These are phyloP conservation scores for Penicillium digitatum DNA, from an alignment of 2,329 filamentous ascomycete genomes.

Conservation along the genomic window DNA sequence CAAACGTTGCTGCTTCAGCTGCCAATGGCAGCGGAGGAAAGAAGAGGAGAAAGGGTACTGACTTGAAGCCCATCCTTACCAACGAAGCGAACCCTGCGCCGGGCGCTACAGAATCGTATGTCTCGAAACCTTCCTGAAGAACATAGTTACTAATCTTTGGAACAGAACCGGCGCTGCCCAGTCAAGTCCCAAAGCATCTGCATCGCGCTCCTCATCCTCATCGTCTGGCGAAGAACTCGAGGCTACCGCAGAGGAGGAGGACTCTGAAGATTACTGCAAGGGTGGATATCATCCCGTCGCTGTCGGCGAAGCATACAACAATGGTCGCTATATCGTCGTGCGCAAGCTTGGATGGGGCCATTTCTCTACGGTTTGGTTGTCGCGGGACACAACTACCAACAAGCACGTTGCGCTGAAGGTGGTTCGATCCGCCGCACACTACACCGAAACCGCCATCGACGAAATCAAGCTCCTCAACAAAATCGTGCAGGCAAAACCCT, in stretches of 20 bases:
- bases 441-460: conserved; percentile 97
- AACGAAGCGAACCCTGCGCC: conserved; percentile 50
- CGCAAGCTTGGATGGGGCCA: conserved; percentile 97
- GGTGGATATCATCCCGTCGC: conserved; percentile 94
- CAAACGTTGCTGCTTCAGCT: conserved; percentile 44
- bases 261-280: conserved; percentile 99
- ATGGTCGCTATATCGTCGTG: conserved; percentile 92
- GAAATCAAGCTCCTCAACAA: conserved; percentile 98
- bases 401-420: conserved; percentile 98
- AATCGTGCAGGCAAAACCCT: conserved; percentile 90
- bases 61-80: conserved; percentile 64
- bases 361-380: conserved; percentile 92
- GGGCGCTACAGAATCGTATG: conserved; percentile 37
- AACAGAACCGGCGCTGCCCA: conserved; percentile 28
- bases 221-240: conserved; percentile 81
- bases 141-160: conserved; percentile 5
- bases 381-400: conserved; percentile 76
- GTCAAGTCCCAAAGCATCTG: conserved; percentile 40
- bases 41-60: conserved; percentile 62
- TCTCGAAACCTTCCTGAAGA: conserved; percentile 11
- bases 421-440: conserved; percentile 94
- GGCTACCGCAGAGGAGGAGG: conserved; percentile 95
- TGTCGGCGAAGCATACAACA: conserved; percentile 95
- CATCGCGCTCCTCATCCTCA: conserved; percentile 70
- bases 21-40: conserved; percentile 57